Base-by-base conservation (phyloP, 768 basidiomycete species). In the Kwoniella mangroviensis region DNA sequence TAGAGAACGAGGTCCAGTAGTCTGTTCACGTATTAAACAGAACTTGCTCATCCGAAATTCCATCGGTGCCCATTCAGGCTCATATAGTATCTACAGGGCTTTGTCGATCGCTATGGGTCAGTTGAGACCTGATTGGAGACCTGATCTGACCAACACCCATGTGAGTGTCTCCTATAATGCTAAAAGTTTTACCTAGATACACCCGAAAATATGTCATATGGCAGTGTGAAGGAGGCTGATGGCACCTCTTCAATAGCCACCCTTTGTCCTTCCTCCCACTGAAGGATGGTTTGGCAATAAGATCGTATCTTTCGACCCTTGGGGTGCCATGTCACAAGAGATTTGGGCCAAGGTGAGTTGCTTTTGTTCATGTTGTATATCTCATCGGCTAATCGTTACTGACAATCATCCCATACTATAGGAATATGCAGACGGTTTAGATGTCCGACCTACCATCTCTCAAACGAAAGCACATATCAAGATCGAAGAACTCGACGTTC, bases 81-180 rank as follows among this genome's bases (percentile, higher is more conserved):
- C 91, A 1, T 98, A 98, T 84, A 93, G 92, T 15, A 94, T 97
- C 84, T 98, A 97, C 83, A 90, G 94, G 42, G 93, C 96, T 0
- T 87, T 98, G 13, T 89, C 92, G 11, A 94, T 97, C 79, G 96
- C 94, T 9, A 91, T 96, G 67, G 82, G 83, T 24, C 74, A 79
- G 34, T 66, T 85, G n/a, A 74, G 79, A 56, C 77, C 79, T 9
- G 76, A 78, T 55, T 81, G 80, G 73, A 69, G 79, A 13, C 84
- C 83, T 9, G 82, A 82, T 76, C 52, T 74, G 61, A 77, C 68
- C 41, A 75, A 81, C 63, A 82, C 79, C 3, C 74, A 77, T 57
- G 75, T 77, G 64, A 73, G 73, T 70, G 43, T 26, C 13, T 13
- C 19, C 13, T 49, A 6, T 49, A 49, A 15, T 49, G 19, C 45